Conservation (phyloP, 2,329 filamentous ascomycete genomes). For the Epichloe scottii region DNA sequence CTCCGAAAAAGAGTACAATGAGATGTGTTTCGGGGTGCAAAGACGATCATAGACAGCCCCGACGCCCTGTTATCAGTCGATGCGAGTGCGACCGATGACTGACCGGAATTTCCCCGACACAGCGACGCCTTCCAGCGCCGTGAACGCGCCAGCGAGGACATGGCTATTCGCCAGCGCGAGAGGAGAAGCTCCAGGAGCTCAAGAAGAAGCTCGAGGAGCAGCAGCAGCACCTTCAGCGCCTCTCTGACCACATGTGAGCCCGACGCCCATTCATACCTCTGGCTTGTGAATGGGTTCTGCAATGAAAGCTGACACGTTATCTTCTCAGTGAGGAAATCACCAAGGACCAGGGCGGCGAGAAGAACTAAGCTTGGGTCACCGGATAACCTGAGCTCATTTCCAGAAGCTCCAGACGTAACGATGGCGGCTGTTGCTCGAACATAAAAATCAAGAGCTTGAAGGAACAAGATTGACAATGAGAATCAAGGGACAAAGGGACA, state of each 20-base stretch:
- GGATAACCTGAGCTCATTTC: neutral
- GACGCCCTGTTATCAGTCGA: neutral
- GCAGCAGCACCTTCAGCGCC: constrained; percentile 69
- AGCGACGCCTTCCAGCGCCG: constrained; percentile 90
- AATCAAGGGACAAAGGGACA: constrained; percentile 8
- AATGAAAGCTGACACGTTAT: constrained; percentile 3
- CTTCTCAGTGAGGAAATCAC: constrained; percentile 63
- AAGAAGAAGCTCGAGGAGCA: constrained; percentile 64
- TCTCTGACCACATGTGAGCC: constrained; percentile 70
- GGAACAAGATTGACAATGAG: neutral
- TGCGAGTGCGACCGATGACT: neutral
- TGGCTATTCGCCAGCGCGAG: constrained; percentile 77
- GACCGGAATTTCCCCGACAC: constrained; percentile 6
- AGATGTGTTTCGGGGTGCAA: neutral
- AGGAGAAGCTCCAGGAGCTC: constrained; percentile 75
- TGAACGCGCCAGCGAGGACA: constrained; percentile 76
- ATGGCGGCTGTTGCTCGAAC: neutral
- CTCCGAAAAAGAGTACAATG: neutral
- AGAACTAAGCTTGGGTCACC: constrained; percentile 32
- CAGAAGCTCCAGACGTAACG: neutral
- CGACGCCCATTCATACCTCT: constrained; percentile 17
- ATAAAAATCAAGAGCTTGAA: neutral
- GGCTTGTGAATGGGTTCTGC: too few species aligned
- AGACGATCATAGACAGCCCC: neutral
- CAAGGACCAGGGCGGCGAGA: constrained; percentile 56